These are phyloP conservation scores for Stylonectria norvegica DNA, from an alignment of 2,329 filamentous ascomycete genomes.

Conservation along the genomic window DNA sequence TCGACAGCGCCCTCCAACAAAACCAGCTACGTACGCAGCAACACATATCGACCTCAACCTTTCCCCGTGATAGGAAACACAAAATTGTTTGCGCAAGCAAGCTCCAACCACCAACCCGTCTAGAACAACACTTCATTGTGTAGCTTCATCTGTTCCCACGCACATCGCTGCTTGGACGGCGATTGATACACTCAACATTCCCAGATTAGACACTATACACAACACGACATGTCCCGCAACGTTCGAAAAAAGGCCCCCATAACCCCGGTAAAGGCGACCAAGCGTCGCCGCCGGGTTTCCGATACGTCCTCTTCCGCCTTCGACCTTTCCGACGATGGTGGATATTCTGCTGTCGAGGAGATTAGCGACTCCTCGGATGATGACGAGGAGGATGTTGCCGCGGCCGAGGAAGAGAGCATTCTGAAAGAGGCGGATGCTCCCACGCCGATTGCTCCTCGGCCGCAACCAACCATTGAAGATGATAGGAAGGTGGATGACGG, in stretches of 20 bases:
- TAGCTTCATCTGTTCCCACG: background rate
- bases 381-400: constrained; percentile 73
- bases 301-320: constrained; percentile 54
- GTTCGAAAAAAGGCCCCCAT: constrained; percentile 46
- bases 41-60: no score
- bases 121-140: no score
- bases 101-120: no score
- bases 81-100: no score
- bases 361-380: constrained; percentile 75
- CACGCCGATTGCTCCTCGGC: constrained; percentile 49
- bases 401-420: constrained; percentile 75
- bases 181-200: constrained; percentile 1
- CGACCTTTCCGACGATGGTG: constrained; percentile 65
- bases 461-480: constrained; percentile 34
- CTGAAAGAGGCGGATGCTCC: constrained; percentile 45
- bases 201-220: constrained; percentile 2
- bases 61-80: no score
- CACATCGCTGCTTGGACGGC: background rate
- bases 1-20: background rate
- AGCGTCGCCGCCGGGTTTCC: constrained; percentile 41
- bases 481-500: constrained; percentile 36
- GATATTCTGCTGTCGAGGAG: constrained; percentile 73
- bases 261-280: constrained; percentile 42
- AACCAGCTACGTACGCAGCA: no score
- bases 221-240: constrained; percentile 49